Evolutionary conservation across 371 early-diverging fungal species (phyloP).

Genomic region (Chytridiales sp.): DNA sequence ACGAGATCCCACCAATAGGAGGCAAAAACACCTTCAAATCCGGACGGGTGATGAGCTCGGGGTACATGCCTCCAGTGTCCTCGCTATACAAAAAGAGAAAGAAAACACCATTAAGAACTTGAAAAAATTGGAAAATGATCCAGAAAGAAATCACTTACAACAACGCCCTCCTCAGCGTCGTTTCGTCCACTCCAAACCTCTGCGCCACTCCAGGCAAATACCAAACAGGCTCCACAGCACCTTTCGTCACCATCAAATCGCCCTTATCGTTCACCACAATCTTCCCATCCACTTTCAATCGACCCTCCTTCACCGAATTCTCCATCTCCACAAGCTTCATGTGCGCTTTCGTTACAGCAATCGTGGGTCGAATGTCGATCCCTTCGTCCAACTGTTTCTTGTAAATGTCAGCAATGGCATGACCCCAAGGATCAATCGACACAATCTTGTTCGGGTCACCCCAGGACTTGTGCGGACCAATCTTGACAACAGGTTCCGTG

Average conservation of each 20-base stretch:
- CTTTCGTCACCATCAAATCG: constrained; percentile 82
- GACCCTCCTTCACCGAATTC: constrained; percentile 64
- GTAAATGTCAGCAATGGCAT: constrained; percentile 67
- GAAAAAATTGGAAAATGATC: constrained; percentile 5
- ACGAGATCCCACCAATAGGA: constrained; percentile 91
- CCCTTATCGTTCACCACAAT: constrained; percentile 76
- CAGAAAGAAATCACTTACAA: constrained; percentile 56
- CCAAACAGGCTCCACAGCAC: constrained; percentile 97
- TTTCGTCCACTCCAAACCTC: constrained; percentile 86
- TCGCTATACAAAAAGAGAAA: constrained; percentile 27
- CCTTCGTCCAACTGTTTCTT: constrained; percentile 66
- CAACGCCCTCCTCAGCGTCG: constrained; percentile 76
- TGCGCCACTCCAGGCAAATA: constrained; percentile 90
- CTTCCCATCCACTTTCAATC: constrained; percentile 75
- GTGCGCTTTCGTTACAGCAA: constrained; percentile 92
- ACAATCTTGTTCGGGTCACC: constrained; percentile 87
- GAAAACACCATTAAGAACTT: not conserved
- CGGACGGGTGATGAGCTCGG: constrained; percentile 90
- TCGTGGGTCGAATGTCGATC: constrained; percentile 88
- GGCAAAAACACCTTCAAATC: constrained; percentile 93
- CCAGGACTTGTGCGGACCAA: constrained; percentile 88
- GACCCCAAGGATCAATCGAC: constrained; percentile 93
- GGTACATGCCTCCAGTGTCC: constrained; percentile 91
- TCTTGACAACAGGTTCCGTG: constrained; percentile 82
- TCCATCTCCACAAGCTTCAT: constrained; percentile 92